Base-by-base conservation (phyloP, 371 early-diverging fungal genomes). In the Rhizopus sp. region DNA sequence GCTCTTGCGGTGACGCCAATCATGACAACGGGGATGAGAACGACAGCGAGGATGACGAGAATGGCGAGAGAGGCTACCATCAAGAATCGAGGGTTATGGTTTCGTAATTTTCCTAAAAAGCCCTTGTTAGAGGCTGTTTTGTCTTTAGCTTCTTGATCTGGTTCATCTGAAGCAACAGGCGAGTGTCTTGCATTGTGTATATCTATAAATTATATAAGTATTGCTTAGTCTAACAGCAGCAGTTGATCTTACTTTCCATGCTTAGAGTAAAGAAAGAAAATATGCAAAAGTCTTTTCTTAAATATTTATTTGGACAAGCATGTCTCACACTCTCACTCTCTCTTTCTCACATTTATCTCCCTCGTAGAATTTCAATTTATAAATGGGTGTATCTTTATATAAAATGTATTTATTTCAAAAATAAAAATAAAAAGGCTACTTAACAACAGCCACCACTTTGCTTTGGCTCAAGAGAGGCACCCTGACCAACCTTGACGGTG, bases 381-480 rank as follows among this genome's bases (percentile, higher is more conserved):
- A 23, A 23, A 23, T 23, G 2, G 23, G 23, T 23, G 23, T 23
- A 23, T 23, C 23, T 23, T 23, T 1, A 23, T 23, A 23, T 23
- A 23, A 23, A 23, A 23, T 23, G 23, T 23, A 23, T 23, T 23
- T 23, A 23, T 23, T 23, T 23, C 23, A 23, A 23, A 23, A 23
- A 23, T 23, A 23, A 23, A 23, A 23, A 23, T 23, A 23, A 23
- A 23, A 23, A 23, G 23, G 23, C 23, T 23, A 23, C 23, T 63
- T 72, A 80, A 57, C 80, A 80, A 56, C 80, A 80, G 23, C 80
- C 76, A 54, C 77, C 68, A 29, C 70, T 46, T 57, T 73, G 72
- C 53, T 73, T 74, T 50, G 74, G 72, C 31, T 72, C 71, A 46
- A 80, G 70, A 41, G 80, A 57, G 37, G 76, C 69, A 16, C 80